Conservation (phyloP, 257 asterid species). For the Solanum sitiens region DNA sequence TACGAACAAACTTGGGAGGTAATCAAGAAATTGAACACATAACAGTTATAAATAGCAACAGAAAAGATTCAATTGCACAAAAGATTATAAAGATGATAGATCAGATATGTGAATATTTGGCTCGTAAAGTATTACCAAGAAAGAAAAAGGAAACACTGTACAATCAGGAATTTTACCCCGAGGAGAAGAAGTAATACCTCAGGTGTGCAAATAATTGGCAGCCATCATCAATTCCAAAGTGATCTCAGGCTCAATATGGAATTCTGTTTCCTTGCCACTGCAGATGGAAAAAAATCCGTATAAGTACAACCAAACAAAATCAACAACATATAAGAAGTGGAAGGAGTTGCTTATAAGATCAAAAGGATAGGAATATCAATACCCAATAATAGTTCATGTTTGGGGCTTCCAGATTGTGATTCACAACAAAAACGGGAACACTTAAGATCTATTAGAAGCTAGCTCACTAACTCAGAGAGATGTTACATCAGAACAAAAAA, state of each 20-base stretch:
- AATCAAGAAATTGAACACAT: not conserved
- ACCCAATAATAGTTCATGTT: not conserved
- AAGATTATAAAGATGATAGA: not conserved
- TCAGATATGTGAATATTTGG: not conserved
- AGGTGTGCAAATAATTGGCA: conserved; percentile 77
- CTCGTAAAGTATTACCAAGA: not conserved
- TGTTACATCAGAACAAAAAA: not conserved
- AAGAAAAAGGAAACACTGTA: not conserved
- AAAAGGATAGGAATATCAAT: not conserved
- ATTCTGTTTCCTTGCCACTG: conserved; percentile 88
- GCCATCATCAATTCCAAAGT: conserved; percentile 95
- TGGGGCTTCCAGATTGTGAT: not conserved
- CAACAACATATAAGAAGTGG: not conserved
- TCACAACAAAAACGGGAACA: not conserved
- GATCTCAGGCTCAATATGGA: conserved; percentile 84
- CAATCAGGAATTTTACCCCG: not conserved
- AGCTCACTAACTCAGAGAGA: not conserved
- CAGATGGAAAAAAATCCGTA: not conserved
- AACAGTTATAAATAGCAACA: not conserved
- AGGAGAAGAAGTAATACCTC: conserved; percentile 6
- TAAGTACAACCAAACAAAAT: not conserved
- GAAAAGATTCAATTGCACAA: not conserved
- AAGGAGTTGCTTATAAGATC: not conserved
- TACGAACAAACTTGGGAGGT: not conserved
- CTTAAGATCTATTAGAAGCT: not conserved